Conservation (phyloP, 2,329 filamentous ascomycete genomes). For the Hymenoscyphus infarciens region DNA sequence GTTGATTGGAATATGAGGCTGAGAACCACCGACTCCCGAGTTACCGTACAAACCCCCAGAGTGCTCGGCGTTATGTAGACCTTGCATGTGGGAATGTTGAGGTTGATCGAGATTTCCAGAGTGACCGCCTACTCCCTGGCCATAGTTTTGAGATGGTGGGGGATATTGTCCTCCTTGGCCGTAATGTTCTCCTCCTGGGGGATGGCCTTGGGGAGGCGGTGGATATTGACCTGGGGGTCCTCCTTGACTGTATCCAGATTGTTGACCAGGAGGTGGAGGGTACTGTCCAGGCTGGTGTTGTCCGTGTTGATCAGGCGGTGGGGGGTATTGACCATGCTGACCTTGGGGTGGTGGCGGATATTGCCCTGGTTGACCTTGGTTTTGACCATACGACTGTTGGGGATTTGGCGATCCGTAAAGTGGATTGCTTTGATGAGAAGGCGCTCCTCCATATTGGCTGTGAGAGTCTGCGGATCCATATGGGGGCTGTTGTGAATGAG, state of each 20-base stretch:
- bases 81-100: conserved; percentile 27
- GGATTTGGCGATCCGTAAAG: conserved; percentile 9
- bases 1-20: conserved; percentile 1
- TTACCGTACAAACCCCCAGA: conserved; percentile 29
- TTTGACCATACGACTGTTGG: conserved; percentile 16
- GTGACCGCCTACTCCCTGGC: conserved; percentile 2
- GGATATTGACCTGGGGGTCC: conserved; percentile 9
- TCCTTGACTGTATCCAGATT: conserved; percentile 18
- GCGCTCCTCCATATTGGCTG: conserved; percentile 8
- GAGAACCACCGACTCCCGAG: conserved; percentile 13
- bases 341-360: neutral
- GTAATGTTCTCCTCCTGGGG: conserved; percentile 8
- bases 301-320: conserved; percentile 1
- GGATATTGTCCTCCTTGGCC: conserved; percentile 15
- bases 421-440: conserved; percentile 7
- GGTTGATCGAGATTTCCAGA: conserved; percentile 24
- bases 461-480: conserved; percentile 13
- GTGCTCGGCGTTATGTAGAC: conserved; percentile 26
- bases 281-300: neutral
- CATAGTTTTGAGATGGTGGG: conserved; percentile 16
- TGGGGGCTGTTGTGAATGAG: conserved; percentile 11
- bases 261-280: conserved; percentile 11
- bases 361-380: neutral
- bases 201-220: conserved; percentile 20
- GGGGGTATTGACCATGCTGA: conserved; percentile 3